Evolutionary conservation across 192 early-diverging fungal species (phyloP), one percentile per base, ranked within the genome.

Genomic region (Diversispora eburnea): DNA sequence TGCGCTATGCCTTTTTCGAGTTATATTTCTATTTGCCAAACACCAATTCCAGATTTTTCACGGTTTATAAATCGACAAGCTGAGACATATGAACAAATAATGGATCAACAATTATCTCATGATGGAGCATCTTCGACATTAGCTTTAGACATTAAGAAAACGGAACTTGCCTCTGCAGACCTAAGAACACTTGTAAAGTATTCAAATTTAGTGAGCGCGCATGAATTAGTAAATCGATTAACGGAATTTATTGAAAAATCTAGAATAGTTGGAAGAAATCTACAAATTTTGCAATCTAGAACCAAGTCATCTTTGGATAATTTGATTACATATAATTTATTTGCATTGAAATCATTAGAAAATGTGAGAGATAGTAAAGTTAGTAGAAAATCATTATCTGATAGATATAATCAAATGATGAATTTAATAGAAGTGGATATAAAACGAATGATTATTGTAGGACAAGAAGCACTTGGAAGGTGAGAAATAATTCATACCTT

Each of bases 221-320:
- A 71, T 3, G 67, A 79, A 39, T 48, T 87, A 65, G 78, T 76
- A 13, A 66, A 77, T 8, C 75, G 82, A 55, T 57, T 87, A 17
- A 59, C 70, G 4, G 70, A 75, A 19, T 87, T 84, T 70, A 61
- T 82, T 54, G 49, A 69, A 5, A 76, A 75, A 17, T 80, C 85
- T 12, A 75, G 78, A 46, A 55, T 22, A 0, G 76, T 82, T 45
- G 77, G 81, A n/a, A 65, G 84, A 48, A 70, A 84, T 43, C 52
- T 86, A n/a, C 83, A 84, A 62, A 74, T 76, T 5, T 49, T 86
- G 54, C 81, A 86, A 51, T 75, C 83, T 10, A 76, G 81, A 22
- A 81, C 84, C 5, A 82, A 81, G 51, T 81, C 79, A 8, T 82
- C 81, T 2, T 68, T 87, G 42, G 85, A 87, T 73, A 83, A 83